These are phyloP conservation scores for Ophiostoma australiae DNA, from an alignment of 2,329 filamentous ascomycete genomes.

Conservation along the genomic window DNA sequence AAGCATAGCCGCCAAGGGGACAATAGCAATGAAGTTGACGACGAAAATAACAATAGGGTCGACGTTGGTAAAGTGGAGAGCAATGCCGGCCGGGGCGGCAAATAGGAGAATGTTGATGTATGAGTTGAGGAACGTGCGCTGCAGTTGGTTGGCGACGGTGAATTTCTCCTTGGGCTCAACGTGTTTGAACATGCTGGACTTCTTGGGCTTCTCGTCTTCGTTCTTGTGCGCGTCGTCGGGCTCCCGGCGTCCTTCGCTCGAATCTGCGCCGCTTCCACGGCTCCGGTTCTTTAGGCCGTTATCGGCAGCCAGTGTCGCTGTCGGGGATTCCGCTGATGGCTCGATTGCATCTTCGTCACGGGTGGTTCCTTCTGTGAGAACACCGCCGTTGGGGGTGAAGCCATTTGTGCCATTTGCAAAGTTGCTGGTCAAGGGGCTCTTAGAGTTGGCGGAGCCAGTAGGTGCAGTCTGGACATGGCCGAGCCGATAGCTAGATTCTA, in stretches of 20 bases:
- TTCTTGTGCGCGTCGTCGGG: conserved; percentile 30
- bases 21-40: conserved; percentile 89
- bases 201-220: conserved; percentile 39
- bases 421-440: conserved; percentile 15
- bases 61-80: conserved; percentile 52
- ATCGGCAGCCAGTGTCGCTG: conserved; percentile 18
- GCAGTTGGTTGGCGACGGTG: conserved; percentile 60
- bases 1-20: conserved; percentile 78
- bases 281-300: conserved; percentile 28
- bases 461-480: conserved; percentile 31
- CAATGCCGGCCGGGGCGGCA: conserved; percentile 74
- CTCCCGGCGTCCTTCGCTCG: conserved; percentile 17
- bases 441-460: conserved; percentile 13
- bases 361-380: conserved; percentile 15
- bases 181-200: conserved; percentile 42
- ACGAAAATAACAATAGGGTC: conserved; percentile 66
- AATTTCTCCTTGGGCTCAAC: conserved; percentile 51
- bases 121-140: conserved; percentile 70
- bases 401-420: neutral
- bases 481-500: conserved; percentile 31
- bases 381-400: conserved; percentile 12
- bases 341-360: conserved; percentile 3
- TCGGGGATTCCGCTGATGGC: conserved; percentile 19
- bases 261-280: conserved; percentile 29
- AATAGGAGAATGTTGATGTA: conserved; percentile 83